These are phyloP conservation scores for Colletotrichum agaves DNA, from an alignment of 2,329 filamentous ascomycete species.

Conservation along the genomic window DNA sequence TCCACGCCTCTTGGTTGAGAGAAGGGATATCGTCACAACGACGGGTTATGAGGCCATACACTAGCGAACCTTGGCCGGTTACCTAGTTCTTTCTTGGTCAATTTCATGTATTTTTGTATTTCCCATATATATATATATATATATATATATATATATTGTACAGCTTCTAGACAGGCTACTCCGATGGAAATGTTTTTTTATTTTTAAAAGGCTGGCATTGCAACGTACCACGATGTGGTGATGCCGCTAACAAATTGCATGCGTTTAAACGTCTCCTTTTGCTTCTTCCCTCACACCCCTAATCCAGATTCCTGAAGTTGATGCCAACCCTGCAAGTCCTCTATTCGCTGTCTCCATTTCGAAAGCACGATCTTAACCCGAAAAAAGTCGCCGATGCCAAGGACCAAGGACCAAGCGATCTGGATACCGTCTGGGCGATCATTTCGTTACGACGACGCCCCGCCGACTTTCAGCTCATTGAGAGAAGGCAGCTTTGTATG, in stretches of 20 bases:
- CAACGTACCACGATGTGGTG: background rate
- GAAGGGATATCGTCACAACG: no score
- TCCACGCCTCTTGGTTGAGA: no score
- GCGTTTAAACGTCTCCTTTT: background rate
- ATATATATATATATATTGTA: no score
- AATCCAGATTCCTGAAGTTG: background rate
- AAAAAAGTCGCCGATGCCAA: slow-evolving; percentile 10
- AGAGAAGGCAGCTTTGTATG: background rate
- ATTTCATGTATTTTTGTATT: slow-evolving; percentile 5
- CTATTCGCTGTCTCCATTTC: background rate
- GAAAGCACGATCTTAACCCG: background rate
- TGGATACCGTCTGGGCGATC: slow-evolving; percentile 19
- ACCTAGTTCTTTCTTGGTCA: background rate
- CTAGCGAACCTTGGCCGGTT: no score
- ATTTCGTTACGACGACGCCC: slow-evolving; percentile 24
- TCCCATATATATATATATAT: background rate
- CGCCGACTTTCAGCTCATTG: background rate
- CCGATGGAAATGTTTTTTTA: no score
- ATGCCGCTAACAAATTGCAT: background rate
- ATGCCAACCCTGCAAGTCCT: no score
- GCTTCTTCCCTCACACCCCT: background rate
- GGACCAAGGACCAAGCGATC: slow-evolving; percentile 11
- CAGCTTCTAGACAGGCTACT: background rate
- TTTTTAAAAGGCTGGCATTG: no score
- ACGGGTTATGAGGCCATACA: no score